Evolutionary conservation across 2,329 filamentous ascomycete species (phyloP).

Genomic region (Cephalotrichum gorgonifer): DNA sequence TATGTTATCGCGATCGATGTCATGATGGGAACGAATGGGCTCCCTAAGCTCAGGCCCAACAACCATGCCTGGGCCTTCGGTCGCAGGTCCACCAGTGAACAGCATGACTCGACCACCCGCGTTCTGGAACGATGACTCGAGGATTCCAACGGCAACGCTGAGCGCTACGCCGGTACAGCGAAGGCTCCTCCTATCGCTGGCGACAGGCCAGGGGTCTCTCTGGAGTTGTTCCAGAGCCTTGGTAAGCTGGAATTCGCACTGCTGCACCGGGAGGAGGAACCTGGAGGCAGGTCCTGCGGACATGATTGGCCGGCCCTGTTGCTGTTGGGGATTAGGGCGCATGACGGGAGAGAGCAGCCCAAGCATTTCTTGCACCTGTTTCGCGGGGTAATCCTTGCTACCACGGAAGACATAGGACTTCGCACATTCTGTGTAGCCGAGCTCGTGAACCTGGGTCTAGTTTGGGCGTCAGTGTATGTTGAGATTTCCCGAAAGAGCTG

Average conservation of each 20-base stretch:
- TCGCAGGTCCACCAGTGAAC: slow-evolving; percentile 88
- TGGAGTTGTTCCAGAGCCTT: slow-evolving; percentile 92
- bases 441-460: slow-evolving; percentile 89
- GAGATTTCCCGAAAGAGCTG: neutral
- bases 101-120: slow-evolving; percentile 93
- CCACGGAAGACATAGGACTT: slow-evolving; percentile 98
- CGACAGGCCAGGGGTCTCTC: slow-evolving; percentile 94
- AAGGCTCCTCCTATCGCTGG: slow-evolving; percentile 81
- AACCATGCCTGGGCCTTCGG: slow-evolving; percentile 93
- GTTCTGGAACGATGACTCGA: slow-evolving; percentile 94
- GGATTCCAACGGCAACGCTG: slow-evolving; percentile 82
- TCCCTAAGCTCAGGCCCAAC: slow-evolving; percentile 93
- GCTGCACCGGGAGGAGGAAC: slow-evolving; percentile 87
- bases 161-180: slow-evolving; percentile 94
- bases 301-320: slow-evolving; percentile 63
- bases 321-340: slow-evolving; percentile 58
- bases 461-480: slow-evolving; percentile 12
- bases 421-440: slow-evolving; percentile 94
- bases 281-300: slow-evolving; percentile 73
- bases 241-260: slow-evolving; percentile 94
- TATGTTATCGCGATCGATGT: slow-evolving; percentile 97
- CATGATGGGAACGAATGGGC: slow-evolving; percentile 94
- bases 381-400: slow-evolving; percentile 95
- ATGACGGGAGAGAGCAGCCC: slow-evolving; percentile 64
- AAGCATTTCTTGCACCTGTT: slow-evolving; percentile 99